Evolutionary conservation across 345 rosid species (phyloP), one percentile per base, ranked within the genome.

Genomic region (Eucalyptus tenuipes): DNA sequence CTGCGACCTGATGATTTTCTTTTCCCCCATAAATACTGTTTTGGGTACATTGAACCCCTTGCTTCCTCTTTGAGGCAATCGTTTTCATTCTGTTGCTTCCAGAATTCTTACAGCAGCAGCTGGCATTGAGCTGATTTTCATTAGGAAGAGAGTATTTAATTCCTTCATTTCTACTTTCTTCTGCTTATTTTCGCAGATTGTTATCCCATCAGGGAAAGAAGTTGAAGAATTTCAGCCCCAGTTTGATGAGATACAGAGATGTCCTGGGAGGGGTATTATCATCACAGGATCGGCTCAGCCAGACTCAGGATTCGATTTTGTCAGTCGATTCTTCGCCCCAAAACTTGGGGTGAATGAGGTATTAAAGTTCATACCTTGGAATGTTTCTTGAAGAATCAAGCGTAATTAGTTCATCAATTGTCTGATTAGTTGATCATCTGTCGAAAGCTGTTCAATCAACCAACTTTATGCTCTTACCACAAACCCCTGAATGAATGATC

Each of bases 341-440:
- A 95, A 95, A 89, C n/a, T 88, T 4, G 97, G 99, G 42, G 14
- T 95, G 86, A 88, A 93, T 59, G 98, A 96, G 99, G 99, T 93
- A 91, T 84, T 85, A 17, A 31, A 24, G 10, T 22, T 12, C 55
- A 22, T 42, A 53, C 29, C 18, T 44, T 0, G 24, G 22, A 86
- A 79, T 10, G 27, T 81, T 40, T 16, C 37, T 24, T 37, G 22
- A n/a, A 18, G 55, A 5, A 49, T 84, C 48, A 22, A 55, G 37
- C 24, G 13, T 22, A 15, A 10, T 7, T 48, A 2, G 59, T 31
- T 47, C 61, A 47, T 48, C 47, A 31, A 27, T 17, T 86, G 44
- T 52, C n/a, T 20, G 7, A 50, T 31, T 82, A 75, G 50, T 37
- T 18, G 12, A 33, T 13, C 9, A 29, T 50, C 44, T 22, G 20